Base-by-base conservation (phyloP, 2,329 filamentous ascomycete genomes). In the Penicillium polonicum region DNA sequence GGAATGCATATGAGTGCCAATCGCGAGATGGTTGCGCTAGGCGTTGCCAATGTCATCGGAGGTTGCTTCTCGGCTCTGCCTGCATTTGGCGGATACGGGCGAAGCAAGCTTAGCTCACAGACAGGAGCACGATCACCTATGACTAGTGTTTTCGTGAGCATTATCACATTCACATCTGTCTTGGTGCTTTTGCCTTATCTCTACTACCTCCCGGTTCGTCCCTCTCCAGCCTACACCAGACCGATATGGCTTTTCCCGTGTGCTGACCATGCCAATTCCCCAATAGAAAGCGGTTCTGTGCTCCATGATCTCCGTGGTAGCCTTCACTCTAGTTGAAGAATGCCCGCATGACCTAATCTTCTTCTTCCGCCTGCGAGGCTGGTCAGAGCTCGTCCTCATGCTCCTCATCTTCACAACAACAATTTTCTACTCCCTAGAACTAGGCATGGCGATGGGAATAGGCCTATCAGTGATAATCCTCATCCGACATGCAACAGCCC, bases 261-360 rank as follows among this genome's bases (percentile, higher is more conserved):
- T 35, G 27, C 31, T 12, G 23, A 19, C 21, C 17, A 35, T 62
- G 17, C 57, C 65, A 57, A 57, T 19, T 15, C 13, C 0, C 17
- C 1, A 49, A 55, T 67, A 94, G 88, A 97, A 96, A 88, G 91
- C 91, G 5, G 92, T 97, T 1, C 83, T 99, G 21, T 96, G 88
- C 19, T 85, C 93, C 19, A 94, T 97, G 86, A 96, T 99, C 60
- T 92, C 90, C 15, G 93, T 97, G 2, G 93, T 99, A 27, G 94
- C 94, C 21, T 96, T 89, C 79, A 94, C 92, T 21, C 83, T 99
- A 7, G 90, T 97, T 60, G 94, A 99, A 78, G 94, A 99, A 80
- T 91, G 91, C 13, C 94, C 94, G 0, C 89, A 94, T 68, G 94
- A 99, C 73, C 86, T 99, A 60, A 80, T 83, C 48, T 99, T 97